Evolutionary conservation across 1,139 yeast genomes (phyloP), one percentile per base, ranked within the genome.

Genomic region (Kazachstania sp.): DNA sequence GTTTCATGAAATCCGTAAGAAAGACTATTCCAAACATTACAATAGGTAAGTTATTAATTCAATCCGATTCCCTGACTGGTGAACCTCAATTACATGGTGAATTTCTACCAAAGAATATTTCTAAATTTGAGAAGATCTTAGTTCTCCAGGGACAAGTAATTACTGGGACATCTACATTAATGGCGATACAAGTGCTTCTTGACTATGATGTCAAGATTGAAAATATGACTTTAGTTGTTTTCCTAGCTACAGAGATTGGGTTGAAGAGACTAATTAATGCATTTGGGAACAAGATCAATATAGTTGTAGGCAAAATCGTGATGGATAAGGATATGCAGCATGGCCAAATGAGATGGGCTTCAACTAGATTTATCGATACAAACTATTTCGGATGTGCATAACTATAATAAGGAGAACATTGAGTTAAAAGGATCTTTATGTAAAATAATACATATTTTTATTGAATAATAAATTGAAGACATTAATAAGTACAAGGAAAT

Each of bases 81-180:
- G 97, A 92, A 65, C 97, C 97, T 0, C 92, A 85, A 60, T 70
- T 92, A 49, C 97, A 88, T 64, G 80, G 82, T 29, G 82, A 84
- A 55, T 75, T 79, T 29, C 67, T 92, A 38, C 81, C 86, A 1
- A 52, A 53, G 1, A 54, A 59, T 18, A 57, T 68, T 15, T 51
- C 54, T 2, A 36, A 51, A 3, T 61, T 55, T 32, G 71, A 72
- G 45, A 78, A 75, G 54, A 78, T 86, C 1, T 66, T 92, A 37
- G 67, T 92, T 43, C 77, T 86, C 59, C 97, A 92, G 61, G 85
- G 95, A 0, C 97, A 90, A 63, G 73, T 87, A 43, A 83, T 87
- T 26, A 83, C 95, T 40, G 98, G 97, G 2, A 95, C 96, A 0
- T 95, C 95, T 0, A 82, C 90, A 2, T 85, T 87, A 44, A 92